A percentile compares a stretch with the other conserved stretches of the same genome.
Evolutionary conservation across 495 filamentous ascomycete genomes (phyloP).

Genomic region (Aspergillus hancockii): DNA sequence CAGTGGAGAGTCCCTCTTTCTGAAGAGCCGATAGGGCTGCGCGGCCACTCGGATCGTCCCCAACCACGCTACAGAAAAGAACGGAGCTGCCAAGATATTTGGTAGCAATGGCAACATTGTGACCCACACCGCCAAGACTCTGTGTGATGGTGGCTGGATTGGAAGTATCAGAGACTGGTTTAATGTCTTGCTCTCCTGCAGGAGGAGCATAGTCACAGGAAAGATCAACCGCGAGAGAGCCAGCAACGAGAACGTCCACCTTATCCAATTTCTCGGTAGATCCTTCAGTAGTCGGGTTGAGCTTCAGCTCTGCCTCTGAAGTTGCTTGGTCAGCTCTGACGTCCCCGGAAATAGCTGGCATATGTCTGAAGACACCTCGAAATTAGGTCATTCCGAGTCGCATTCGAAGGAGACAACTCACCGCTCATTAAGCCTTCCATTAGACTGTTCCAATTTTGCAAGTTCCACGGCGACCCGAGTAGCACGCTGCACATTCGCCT

Average conservation of each 20-base stretch:
- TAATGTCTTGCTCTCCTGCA: slow-evolving; percentile 24
- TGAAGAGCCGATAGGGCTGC: slow-evolving; percentile 64
- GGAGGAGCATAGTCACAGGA: slow-evolving; percentile 73
- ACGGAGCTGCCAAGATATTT: slow-evolving; percentile 59
- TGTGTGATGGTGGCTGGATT: slow-evolving; percentile 81
- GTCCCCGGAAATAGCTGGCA: slow-evolving; percentile 37
- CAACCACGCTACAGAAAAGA: slow-evolving; percentile 74
- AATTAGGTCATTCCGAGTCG: slow-evolving; percentile 33
- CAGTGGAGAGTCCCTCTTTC: slow-evolving; percentile 61
- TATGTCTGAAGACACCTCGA: slow-evolving; percentile 41
- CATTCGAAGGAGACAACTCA: slow-evolving; percentile 32
- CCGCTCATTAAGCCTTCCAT: slow-evolving; percentile 33
- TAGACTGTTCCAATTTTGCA: slow-evolving; percentile 56
- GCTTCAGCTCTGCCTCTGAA: slow-evolving; percentile 19
- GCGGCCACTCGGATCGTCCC: slow-evolving; percentile 73
- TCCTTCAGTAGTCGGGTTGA: slow-evolving; percentile 10
- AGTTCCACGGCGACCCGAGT: slow-evolving; percentile 79
- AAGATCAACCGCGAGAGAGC: slow-evolving; percentile 84
- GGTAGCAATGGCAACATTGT: slow-evolving; percentile 83
- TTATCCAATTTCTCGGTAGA: slow-evolving; percentile 22
- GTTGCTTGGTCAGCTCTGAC: slow-evolving; percentile 29
- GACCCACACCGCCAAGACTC: slow-evolving; percentile 89
- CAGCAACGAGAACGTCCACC: slow-evolving; percentile 79
- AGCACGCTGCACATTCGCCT: slow-evolving; percentile 77
- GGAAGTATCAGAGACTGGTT: slow-evolving; percentile 73